Conservation (phyloP, 208 protist genomes). For the Leptomonas seymouri region DNA sequence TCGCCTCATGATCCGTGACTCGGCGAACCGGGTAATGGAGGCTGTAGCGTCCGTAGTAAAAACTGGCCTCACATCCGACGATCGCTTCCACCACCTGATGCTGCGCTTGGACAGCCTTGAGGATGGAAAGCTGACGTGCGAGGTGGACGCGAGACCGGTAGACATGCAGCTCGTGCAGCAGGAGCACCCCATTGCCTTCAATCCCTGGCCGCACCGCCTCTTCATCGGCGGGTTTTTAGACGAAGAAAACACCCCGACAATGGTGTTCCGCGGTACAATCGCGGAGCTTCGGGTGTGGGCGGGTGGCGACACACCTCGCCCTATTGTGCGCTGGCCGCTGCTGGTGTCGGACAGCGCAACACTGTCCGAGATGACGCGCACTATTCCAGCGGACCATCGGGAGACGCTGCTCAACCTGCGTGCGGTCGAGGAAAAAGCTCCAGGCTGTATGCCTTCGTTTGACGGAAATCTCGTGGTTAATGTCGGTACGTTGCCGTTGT, state of each 20-base stretch:
- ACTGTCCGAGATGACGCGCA: conserved; percentile 69
- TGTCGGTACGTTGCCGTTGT: conserved; percentile 67
- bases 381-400: conserved; percentile 75
- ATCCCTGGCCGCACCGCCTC: conserved; percentile 86
- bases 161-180: conserved; percentile 80
- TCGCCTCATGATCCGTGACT: conserved; percentile 77
- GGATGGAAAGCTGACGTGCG: conserved; percentile 66
- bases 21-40: conserved; percentile 87
- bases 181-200: conserved; percentile 89
- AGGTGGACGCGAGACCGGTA: conserved; percentile 61
- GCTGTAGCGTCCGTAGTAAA: conserved; percentile 52
- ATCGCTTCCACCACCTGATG: conserved; percentile 83
- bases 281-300: conserved; percentile 83
- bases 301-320: conserved; percentile 42
- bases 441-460: conserved; percentile 65
- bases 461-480: conserved; percentile 84
- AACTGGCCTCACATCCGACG: conserved; percentile 22
- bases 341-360: conserved; percentile 53
- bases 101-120: conserved; percentile 77
- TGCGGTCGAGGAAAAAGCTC: conserved; percentile 48
- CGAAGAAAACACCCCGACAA: conserved; percentile 59
- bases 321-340: conserved; percentile 77
- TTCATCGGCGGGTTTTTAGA: conserved; percentile 83
- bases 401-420: conserved; percentile 73
- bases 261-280: conserved; percentile 74